phyloP scores from a whole-genome alignment of 2,329 filamentous ascomycete species.

The Aphanoascus verrucosus region DNA sequence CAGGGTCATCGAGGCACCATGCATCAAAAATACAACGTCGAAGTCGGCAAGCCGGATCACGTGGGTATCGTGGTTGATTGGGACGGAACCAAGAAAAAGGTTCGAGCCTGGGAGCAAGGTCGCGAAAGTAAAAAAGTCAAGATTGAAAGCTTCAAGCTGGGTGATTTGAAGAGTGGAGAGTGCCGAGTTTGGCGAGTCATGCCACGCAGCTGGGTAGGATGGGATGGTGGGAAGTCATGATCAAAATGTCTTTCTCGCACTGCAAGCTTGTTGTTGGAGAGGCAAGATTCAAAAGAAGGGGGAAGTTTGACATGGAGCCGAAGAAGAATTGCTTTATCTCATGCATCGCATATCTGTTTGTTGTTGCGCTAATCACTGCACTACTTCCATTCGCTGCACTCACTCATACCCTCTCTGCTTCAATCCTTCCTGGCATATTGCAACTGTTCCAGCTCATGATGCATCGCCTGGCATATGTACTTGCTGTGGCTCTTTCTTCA shows the following conservation, averaged over 20 bases:
- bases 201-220: conserved; percentile 83
- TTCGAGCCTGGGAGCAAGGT: conserved; percentile 89
- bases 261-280: background rate
- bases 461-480: background rate
- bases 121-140: conserved; percentile 89
- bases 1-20: conserved; percentile 91
- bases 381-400: background rate
- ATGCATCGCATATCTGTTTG: background rate
- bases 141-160: conserved; percentile 85
- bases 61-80: conserved; percentile 88
- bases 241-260: background rate
- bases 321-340: background rate
- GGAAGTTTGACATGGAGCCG: background rate
- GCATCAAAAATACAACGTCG: conserved; percentile 83
- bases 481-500: background rate
- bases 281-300: background rate
- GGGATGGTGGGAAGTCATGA: conserved; percentile 44
- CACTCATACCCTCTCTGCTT: background rate
- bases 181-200: conserved; percentile 97
- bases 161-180: conserved; percentile 83
- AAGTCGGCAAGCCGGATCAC: conserved; percentile 81
- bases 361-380: background rate
- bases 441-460: background rate
- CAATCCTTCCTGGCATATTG: background rate
- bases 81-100: conserved; percentile 98